These are phyloP conservation scores for Malbranchea zuffiana DNA, from an alignment of 2,329 filamentous ascomycete species.

Conservation along the genomic window DNA sequence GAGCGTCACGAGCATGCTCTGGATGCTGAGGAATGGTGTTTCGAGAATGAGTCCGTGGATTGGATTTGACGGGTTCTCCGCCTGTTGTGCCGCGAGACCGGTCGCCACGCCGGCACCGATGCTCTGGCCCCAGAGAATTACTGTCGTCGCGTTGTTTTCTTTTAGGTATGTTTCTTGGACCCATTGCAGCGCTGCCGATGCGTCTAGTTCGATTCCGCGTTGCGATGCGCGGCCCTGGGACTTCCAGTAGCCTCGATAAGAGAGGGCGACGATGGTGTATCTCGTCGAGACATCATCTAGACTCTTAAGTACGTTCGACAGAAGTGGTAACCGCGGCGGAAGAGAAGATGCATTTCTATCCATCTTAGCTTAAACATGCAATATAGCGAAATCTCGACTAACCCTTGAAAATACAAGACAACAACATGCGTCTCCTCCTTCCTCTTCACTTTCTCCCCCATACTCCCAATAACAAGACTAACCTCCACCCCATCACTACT, in stretches of 20 bases:
- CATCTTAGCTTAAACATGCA: not conserved
- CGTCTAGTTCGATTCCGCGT: slow-evolving; percentile 57
- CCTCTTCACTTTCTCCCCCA: not conserved
- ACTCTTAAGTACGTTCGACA: slow-evolving; percentile 36
- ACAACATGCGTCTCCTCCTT: slow-evolving; percentile 23
- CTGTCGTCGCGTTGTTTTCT: not conserved
- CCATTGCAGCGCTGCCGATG: slow-evolving; percentile 54
- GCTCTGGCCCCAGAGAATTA: slow-evolving; percentile 16
- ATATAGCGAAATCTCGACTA: slow-evolving; percentile 6
- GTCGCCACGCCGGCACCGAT: slow-evolving; percentile 58
- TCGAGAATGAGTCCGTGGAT: slow-evolving; percentile 54
- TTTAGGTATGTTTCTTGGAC: slow-evolving; percentile 36
- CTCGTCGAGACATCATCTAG: slow-evolving; percentile 7
- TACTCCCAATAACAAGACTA: slow-evolving; percentile 41
- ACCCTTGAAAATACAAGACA: slow-evolving; percentile 42
- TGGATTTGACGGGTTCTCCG: not conserved
- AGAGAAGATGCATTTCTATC: slow-evolving; percentile 33
- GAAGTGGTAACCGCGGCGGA: slow-evolving; percentile 37
- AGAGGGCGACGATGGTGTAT: slow-evolving; percentile 36
- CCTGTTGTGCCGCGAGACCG: slow-evolving; percentile 37
- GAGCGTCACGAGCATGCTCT: slow-evolving; percentile 57
- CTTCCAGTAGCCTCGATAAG: slow-evolving; percentile 66
- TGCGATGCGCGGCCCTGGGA: slow-evolving; percentile 62
- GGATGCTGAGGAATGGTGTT: slow-evolving; percentile 62
- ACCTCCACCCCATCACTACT: slow-evolving; percentile 56